Percentiles rank a stretch among this genome's conserved stretches.
Conservation (phyloP, 2,329 filamentous ascomycete genomes). For the Aureobasidium musti region DNA sequence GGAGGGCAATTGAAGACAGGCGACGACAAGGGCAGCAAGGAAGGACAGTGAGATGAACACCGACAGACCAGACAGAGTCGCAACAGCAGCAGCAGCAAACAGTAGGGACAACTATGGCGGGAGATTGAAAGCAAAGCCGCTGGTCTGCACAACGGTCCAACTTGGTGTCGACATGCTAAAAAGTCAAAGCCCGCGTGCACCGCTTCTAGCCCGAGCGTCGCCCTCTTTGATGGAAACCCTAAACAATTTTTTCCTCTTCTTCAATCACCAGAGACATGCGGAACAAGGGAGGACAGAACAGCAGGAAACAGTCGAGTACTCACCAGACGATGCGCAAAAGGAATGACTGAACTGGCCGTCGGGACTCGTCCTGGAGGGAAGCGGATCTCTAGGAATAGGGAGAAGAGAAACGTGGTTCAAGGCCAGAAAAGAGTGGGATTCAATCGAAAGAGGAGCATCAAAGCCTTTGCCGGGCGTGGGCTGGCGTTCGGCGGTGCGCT, state of each 20-base stretch:
- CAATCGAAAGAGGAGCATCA: constrained; percentile 27
- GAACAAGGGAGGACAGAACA: neutral
- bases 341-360: constrained; percentile 16
- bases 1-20: constrained; percentile 22
- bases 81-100: constrained; percentile 20
- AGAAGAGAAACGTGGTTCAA: constrained; percentile 21
- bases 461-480: constrained; percentile 19
- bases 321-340: constrained; percentile 22
- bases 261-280: neutral
- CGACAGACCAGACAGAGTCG: constrained; percentile 14
- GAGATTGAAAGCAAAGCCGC: constrained; percentile 22
- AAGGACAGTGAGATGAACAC: constrained; percentile 17
- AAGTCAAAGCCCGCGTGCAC: constrained; percentile 29
- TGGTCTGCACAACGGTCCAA: constrained; percentile 25
- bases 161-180: constrained; percentile 27
- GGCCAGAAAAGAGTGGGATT: constrained; percentile 23
- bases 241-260: constrained; percentile 21
- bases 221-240: constrained; percentile 23
- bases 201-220: constrained; percentile 28
- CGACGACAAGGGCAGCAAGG: constrained; percentile 22
- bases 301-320: constrained; percentile 6
- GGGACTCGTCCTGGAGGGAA: constrained; percentile 15
- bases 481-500: constrained; percentile 25
- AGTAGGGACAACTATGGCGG: constrained; percentile 27
- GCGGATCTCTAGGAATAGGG: neutral